phyloP scores from a whole-genome alignment of 371 early-diverging fungal species.

The Saksenaea vasiformis region DNA sequence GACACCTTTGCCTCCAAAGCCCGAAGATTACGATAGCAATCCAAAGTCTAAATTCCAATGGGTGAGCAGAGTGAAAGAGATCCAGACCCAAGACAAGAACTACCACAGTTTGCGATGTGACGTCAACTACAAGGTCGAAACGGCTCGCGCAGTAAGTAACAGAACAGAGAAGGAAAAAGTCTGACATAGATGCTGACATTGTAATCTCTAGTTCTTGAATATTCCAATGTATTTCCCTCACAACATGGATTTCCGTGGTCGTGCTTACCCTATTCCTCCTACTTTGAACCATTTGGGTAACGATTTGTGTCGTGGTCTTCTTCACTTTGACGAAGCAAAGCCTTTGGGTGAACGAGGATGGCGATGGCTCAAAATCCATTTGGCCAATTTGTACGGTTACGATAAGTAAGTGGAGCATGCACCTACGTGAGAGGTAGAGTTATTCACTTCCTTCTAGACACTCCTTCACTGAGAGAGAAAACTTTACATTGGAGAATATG shows the following conservation, averaged over 20 bases:
- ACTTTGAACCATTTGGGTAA: conserved; percentile 96
- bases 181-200: neutral
- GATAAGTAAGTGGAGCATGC: conserved; percentile 68
- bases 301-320: conserved; percentile 93
- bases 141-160: conserved; percentile 83
- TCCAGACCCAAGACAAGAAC: conserved; percentile 65
- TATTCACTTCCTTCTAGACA: conserved; percentile 26
- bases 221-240: conserved; percentile 96
- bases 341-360: conserved; percentile 87
- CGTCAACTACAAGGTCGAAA: conserved; percentile 95
- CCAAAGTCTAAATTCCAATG: conserved; percentile 61
- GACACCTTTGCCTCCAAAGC: conserved; percentile 58
- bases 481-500: conserved; percentile 73
- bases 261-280: conserved; percentile 97
- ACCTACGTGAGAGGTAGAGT: neutral
- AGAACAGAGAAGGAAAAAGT: neutral
- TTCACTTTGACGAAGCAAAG: conserved; percentile 82
- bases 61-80: conserved; percentile 45
- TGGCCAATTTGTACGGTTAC: conserved; percentile 91
- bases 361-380: conserved; percentile 94
- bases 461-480: conserved; percentile 83
- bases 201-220: conserved; percentile 66
- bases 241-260: conserved; percentile 97
- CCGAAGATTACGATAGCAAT: conserved; percentile 71
- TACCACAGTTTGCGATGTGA: conserved; percentile 88